Evolutionary conservation across 768 basidiomycete species (phyloP), one percentile per base, ranked within the genome.

Genomic region (Tylopilus subfusipes): DNA sequence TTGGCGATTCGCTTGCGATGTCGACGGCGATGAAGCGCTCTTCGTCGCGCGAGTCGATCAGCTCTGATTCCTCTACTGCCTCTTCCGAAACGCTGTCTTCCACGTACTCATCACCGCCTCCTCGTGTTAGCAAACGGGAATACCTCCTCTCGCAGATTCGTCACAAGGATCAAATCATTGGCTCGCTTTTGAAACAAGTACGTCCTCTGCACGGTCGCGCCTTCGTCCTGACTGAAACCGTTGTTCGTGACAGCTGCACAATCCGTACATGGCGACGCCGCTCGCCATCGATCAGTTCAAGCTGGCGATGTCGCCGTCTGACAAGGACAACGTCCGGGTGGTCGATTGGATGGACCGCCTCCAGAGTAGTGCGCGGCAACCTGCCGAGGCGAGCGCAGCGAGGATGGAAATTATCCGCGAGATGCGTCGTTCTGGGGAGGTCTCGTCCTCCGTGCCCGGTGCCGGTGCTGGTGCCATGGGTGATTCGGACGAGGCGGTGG

Each of bases 151-250:
- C 89, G 5, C 88, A 93, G 67, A 85, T 93, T 58, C 81, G 85
- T 50, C 90, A 93, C 73, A 93, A 93, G 74, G 90, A 93, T 73
- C 77, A 82, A 19, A 86, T 93, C 61, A 93, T 93, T 60, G 88
- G 91, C 58, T 87, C 84, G 14, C 81, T 93, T 14, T 78, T 93
- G 59, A 91, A 91, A 67, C 89, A 92, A 76, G 89, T 85, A 31
- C 14, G 76, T 68, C 1, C 5, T n/a, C n/a, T n/a, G n/a, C n/a
- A n/a, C n/a, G n/a, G 9, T 4, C 21, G 27, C 5, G 5, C 38
- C 39, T 51, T 29, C n/a, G 22, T 31, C 9, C 46, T 56, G 33
- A 64, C n/a, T n/a, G n/a, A n/a, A n/a, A n/a, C n/a, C n/a, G n/a
- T n/a, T n/a, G n/a, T n/a, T n/a, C n/a, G n/a, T n/a, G n/a, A n/a